Percentiles rank a stretch among this genome's conserved stretches.
Conservation (phyloP, 2,329 filamentous ascomycete species). For the Colletotrichum liaoningense region DNA sequence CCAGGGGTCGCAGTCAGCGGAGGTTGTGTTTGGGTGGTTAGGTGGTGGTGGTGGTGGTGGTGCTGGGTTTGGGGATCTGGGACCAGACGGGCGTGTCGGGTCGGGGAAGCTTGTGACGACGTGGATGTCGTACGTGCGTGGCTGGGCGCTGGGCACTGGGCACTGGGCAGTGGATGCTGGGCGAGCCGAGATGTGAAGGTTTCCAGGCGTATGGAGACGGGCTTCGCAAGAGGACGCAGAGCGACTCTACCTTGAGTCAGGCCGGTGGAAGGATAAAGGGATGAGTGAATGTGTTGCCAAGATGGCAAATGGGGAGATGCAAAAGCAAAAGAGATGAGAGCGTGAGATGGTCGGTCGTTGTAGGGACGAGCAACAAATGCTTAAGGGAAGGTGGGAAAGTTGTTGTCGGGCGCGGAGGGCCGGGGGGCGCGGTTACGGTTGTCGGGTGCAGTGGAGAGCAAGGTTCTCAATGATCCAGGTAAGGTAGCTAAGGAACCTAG, state of each 20-base stretch:
- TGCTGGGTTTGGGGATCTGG: neutral
- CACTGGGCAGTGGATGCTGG: neutral
- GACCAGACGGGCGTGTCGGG: slow-evolving; percentile 23
- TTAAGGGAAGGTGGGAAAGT: neutral
- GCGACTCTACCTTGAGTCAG: neutral
- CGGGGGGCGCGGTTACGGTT: neutral
- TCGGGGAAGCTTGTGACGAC: slow-evolving; percentile 30
- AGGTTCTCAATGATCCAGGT: neutral
- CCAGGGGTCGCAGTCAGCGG: slow-evolving; percentile 1
- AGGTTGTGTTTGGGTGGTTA: neutral
- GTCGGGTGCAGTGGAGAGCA: neutral
- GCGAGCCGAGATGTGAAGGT: neutral
- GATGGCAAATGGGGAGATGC: neutral
- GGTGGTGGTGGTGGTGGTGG: too few relatives aligned
- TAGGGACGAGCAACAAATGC: slow-evolving; percentile 13
- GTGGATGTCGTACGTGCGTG: slow-evolving; percentile 2
- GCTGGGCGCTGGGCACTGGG: neutral
- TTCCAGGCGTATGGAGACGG: neutral
- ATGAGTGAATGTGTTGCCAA: neutral
- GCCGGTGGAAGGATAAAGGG: neutral
- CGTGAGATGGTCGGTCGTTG: neutral
- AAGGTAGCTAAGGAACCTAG: neutral
- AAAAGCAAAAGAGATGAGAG: neutral
- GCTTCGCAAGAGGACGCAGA: neutral
- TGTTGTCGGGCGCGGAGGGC: neutral